Conservation (phyloP, 2,329 filamentous ascomycete genomes). For the Didymella sp. region DNA sequence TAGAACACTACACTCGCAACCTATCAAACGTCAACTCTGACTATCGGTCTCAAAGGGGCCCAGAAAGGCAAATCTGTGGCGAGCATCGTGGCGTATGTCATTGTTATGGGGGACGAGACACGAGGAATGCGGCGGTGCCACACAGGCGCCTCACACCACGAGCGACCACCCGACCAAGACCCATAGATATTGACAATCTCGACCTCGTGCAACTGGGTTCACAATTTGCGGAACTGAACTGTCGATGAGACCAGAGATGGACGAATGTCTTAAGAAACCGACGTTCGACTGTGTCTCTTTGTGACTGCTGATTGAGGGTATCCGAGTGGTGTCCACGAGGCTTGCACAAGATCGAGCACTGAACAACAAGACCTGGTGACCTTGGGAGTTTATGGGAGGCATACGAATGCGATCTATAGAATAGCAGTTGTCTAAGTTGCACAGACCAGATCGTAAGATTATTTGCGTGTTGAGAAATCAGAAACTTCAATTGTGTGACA, state of each 20-base stretch:
- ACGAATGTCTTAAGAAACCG: constrained; percentile 1
- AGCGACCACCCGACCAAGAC: not conserved
- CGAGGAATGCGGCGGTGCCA: not conserved
- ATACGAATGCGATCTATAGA: not conserved
- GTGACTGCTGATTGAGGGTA: not conserved
- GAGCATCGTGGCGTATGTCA: constrained; percentile 3
- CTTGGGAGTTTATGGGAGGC: not conserved
- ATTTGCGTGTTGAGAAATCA: not conserved
- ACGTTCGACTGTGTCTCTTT: not conserved
- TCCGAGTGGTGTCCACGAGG: not conserved
- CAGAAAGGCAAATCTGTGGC: not conserved
- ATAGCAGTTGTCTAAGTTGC: not conserved
- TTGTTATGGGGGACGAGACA: not conserved
- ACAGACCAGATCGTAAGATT: not conserved
- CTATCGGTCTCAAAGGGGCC: not conserved
- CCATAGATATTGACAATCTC: not conserved
- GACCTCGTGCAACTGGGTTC: constrained; percentile 2
- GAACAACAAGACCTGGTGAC: not conserved
- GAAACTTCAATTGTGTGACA: not conserved
- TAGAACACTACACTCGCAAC: not conserved
- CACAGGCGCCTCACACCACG: not conserved
- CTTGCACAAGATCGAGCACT: not conserved
- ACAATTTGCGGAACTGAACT: constrained; percentile 4
- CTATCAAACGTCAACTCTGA: not conserved
- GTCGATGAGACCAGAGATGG: not conserved